These are phyloP conservation scores for Salisapilia sapeloensis DNA, from an alignment of 352 stramenopile genomes.

Conservation along the genomic window DNA sequence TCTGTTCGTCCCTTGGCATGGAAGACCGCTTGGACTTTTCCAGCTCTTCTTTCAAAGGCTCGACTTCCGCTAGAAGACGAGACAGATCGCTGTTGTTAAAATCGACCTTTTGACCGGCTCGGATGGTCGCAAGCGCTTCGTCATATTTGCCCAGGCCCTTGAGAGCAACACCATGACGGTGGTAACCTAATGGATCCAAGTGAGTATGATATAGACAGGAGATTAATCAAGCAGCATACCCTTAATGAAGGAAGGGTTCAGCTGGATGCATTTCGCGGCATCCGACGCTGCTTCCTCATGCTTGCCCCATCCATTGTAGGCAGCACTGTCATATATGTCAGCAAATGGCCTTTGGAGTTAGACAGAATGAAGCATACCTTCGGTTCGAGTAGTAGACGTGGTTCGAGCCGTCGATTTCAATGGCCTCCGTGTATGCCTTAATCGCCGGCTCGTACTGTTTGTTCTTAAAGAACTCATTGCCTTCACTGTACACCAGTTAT, in stretches of 20 bases:
- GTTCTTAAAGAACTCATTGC: slow-evolving; percentile 90
- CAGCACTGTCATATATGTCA: slow-evolving; percentile 16
- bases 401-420: slow-evolving; percentile 72
- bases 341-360: background rate
- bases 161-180: slow-evolving; percentile 85
- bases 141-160: slow-evolving; percentile 77
- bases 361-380: slow-evolving; percentile 16
- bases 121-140: slow-evolving; percentile 58
- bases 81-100: slow-evolving; percentile 79
- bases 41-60: slow-evolving; percentile 49
- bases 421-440: slow-evolving; percentile 87
- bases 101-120: slow-evolving; percentile 53
- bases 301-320: slow-evolving; percentile 40
- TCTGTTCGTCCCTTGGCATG: slow-evolving; percentile 68
- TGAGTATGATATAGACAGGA: background rate
- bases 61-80: slow-evolving; percentile 61
- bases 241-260: slow-evolving; percentile 92
- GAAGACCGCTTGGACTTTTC: slow-evolving; percentile 45
- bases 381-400: slow-evolving; percentile 92
- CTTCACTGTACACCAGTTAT: slow-evolving; percentile 36
- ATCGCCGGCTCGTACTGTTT: slow-evolving; percentile 81
- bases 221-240: slow-evolving; percentile 6
- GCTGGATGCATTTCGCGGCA: slow-evolving; percentile 74
- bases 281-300: slow-evolving; percentile 78
- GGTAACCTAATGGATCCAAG: slow-evolving; percentile 44